Conservation (phyloP, 176 grass and related monocot species). For the Zoysia pacifica region DNA sequence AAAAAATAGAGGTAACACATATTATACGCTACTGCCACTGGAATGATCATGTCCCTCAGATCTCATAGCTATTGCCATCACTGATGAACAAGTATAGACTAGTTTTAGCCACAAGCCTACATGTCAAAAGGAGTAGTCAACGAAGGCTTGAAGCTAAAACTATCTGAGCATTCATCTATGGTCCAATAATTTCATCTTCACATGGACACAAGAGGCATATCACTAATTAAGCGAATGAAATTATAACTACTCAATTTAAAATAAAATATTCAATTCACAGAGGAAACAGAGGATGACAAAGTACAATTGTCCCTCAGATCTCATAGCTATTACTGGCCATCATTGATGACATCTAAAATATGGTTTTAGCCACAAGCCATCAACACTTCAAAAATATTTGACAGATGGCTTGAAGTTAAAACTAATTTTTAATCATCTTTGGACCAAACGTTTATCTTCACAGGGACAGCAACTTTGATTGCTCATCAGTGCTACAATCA, state of each 20-base stretch:
- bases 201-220: not conserved
- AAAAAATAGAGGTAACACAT: not conserved
- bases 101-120: conserved; percentile 48
- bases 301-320: conserved; percentile 55
- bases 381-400: conserved; percentile 15
- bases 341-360: conserved; percentile 28
- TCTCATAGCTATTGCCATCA: conserved; percentile 47
- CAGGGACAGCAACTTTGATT: conserved; percentile 29
- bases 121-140: not conserved
- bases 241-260: not conserved
- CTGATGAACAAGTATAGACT: not conserved
- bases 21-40: not conserved
- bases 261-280: not conserved
- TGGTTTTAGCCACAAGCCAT: conserved; percentile 55
- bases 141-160: conserved; percentile 48
- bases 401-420: conserved; percentile 53
- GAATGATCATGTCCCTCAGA: conserved; percentile 32
- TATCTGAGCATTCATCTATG: conserved; percentile 21
- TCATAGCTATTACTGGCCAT: conserved; percentile 80
- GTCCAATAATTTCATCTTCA: conserved; percentile 23
- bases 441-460: conserved; percentile 58
- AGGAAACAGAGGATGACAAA: not conserved
- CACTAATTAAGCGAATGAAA: not conserved
- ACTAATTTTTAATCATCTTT: conserved; percentile 50
- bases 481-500: not conserved